These are phyloP conservation scores for Trypanosoma boissoni DNA, from an alignment of 208 protist species.

Conservation along the genomic window DNA sequence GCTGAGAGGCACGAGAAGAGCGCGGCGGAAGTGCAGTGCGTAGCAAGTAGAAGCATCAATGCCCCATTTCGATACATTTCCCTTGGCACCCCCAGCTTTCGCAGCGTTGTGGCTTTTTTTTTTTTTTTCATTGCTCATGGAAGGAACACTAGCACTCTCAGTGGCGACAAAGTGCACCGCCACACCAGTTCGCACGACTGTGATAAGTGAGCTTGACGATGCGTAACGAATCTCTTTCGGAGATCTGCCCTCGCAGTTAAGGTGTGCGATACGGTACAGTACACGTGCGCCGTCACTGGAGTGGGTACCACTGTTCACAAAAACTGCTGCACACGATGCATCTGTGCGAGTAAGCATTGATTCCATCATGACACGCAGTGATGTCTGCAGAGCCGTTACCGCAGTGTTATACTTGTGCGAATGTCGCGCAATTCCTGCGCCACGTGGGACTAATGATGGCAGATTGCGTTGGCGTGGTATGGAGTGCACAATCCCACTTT, in stretches of 20 bases:
- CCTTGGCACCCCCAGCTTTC: neutral
- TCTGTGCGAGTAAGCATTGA: conserved; percentile 40
- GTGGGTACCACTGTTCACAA: conserved; percentile 50
- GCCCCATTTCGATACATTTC: no score
- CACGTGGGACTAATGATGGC: no score
- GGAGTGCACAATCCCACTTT: no score
- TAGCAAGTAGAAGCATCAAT: conserved; percentile 7
- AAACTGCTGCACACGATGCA: conserved; percentile 55
- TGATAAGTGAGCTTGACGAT: conserved; percentile 43
- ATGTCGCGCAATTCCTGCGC: neutral
- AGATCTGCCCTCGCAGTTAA: conserved; percentile 38
- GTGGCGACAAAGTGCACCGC: conserved; percentile 59
- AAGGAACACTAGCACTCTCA: neutral
- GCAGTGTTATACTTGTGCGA: conserved; percentile 26
- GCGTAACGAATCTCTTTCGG: conserved; percentile 57
- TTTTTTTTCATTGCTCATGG: no score
- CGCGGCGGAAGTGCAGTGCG: conserved; percentile 33
- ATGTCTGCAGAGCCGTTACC: conserved; percentile 46
- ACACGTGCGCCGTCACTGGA: conserved; percentile 27
- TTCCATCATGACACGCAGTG: conserved; percentile 68
- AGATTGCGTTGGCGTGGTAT: no score
- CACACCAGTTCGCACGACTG: conserved; percentile 51
- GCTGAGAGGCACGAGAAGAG: conserved; percentile 52
- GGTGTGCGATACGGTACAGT: conserved; percentile 57
- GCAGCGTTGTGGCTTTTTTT: no score